Conservation (phyloP, 805 yeast species). For the Monosporozyma unispora region DNA sequence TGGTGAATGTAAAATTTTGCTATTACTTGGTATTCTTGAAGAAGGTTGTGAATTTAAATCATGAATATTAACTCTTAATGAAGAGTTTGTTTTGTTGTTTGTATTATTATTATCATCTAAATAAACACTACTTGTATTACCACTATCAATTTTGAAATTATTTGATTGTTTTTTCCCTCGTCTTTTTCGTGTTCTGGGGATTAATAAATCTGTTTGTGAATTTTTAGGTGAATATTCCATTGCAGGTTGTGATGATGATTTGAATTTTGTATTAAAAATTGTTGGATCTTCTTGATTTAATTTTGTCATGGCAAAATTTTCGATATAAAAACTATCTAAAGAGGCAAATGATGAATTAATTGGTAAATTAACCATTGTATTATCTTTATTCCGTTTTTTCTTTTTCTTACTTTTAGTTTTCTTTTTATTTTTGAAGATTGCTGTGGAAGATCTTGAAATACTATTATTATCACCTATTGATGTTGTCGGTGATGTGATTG, state of each 20-base stretch:
- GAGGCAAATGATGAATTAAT: conserved; percentile 72
- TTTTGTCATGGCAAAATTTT: conserved; percentile 34
- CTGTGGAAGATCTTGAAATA: background rate
- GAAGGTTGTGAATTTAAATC: conserved; percentile 1
- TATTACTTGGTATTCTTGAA: conserved; percentile 1
- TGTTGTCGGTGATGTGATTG: background rate
- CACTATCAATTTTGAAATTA: background rate
- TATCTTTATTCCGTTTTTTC: conserved; percentile 1
- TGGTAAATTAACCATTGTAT: conserved; percentile 54
- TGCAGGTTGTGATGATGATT: conserved; percentile 1
- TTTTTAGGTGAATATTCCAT: background rate
- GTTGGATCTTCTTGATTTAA: conserved; percentile 1
- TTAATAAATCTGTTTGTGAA: background rate
- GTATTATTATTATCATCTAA: background rate
- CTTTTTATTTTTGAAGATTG: conserved; percentile 1
- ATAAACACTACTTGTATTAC: background rate
- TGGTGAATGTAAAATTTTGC: background rate
- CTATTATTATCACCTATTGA: background rate
- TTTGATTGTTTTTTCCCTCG: background rate
- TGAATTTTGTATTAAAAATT: background rate
- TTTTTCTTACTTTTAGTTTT: conserved; percentile 4
- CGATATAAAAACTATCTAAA: conserved; percentile 52
- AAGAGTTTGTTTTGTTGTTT: background rate
- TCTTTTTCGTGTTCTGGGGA: background rate
- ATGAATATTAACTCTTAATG: background rate